Evolutionary conservation across 2,329 filamentous ascomycete species (phyloP), one percentile per base, ranked within the genome.

Genomic region (Diaporthe velutina): DNA sequence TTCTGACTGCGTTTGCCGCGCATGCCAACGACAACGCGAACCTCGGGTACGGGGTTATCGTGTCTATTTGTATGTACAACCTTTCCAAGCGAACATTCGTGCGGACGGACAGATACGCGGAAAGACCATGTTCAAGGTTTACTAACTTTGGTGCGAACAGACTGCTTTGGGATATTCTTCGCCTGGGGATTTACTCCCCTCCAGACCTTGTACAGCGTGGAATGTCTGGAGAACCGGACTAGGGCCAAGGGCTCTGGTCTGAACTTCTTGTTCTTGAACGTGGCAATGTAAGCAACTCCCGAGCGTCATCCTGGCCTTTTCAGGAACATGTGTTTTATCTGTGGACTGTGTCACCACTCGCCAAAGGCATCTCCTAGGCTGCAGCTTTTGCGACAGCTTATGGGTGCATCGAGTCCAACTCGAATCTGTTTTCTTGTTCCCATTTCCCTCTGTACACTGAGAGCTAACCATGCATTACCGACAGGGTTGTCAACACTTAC

Each of bases 111-210:
- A 52, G 42, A 5, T 5, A 22, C 25, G 12, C 6, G 28, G 6
- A 22, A 6, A 8, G n/a, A 8, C 1, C 13, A 8, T 48, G 8
- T 6, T 77, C 78, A 4, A 76, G 80, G 52, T 75, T 76, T 30
- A 67, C 70, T 60, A 52, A 50, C 17, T 55, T 55, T 40, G 75
- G 55, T 79, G 86, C 89, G 78, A 87, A 90, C 70, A 90, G 64
- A 90, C 81, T 81, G 90, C 52, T 90, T 89, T 75, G 87, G 87
- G 1, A 86, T 87, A 74, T 83, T 88, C 38, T 91, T 86, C 81
- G 88, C 86, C 1, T 81, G 90, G 68, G 86, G 84, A 35, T 88
- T 85, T 83, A 87, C 87, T 33, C 85, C 86, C 71, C 82, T 88
- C 25, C 83, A 88, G 71, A 84, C 86, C 57, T 84, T 86, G 25